Conservation (phyloP, 208 protist genomes). For the Trypanosoma congolense region DNA sequence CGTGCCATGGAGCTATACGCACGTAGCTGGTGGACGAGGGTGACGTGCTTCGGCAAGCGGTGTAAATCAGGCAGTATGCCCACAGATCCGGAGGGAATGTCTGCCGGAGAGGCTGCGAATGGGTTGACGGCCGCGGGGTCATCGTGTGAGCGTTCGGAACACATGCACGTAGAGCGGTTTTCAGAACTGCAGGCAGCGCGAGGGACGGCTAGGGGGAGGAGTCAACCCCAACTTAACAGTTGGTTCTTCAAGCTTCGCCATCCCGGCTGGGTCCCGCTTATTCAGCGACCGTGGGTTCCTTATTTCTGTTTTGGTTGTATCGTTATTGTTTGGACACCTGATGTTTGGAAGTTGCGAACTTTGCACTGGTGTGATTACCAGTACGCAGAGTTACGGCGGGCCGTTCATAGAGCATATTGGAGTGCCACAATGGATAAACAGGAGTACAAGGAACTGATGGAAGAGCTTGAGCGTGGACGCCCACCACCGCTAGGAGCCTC, state of each 20-base stretch:
- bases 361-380: slow-evolving; percentile 67
- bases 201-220: neutral
- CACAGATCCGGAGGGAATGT: slow-evolving; percentile 9
- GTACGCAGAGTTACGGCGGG: slow-evolving; percentile 56
- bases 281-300: slow-evolving; percentile 84
- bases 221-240: slow-evolving; percentile 29
- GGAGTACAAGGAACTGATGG: slow-evolving; percentile 52
- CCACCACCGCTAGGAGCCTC: slow-evolving; percentile 39
- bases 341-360: slow-evolving; percentile 80
- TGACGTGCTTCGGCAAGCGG: slow-evolving; percentile 56
- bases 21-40: slow-evolving; percentile 40
- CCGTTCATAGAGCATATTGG: slow-evolving; percentile 76
- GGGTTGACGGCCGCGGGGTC: slow-evolving; percentile 11
- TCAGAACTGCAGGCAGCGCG: slow-evolving; percentile 17
- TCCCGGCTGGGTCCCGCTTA: slow-evolving; percentile 69
- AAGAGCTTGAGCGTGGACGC: slow-evolving; percentile 39
- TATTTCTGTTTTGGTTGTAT: slow-evolving; percentile 43
- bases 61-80: slow-evolving; percentile 8
- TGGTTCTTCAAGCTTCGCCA: slow-evolving; percentile 76
- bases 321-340: slow-evolving; percentile 64
- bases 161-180: slow-evolving; percentile 51
- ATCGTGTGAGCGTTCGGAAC: slow-evolving; percentile 20
- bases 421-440: slow-evolving; percentile 56
- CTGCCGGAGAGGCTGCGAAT: slow-evolving; percentile 14
- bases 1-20: slow-evolving; percentile 70